A percentile compares a stretch with the other conserved stretches of the same genome.
phyloP scores from a whole-genome alignment of 306 rosid genomes.

The Vigna hirtella region DNA sequence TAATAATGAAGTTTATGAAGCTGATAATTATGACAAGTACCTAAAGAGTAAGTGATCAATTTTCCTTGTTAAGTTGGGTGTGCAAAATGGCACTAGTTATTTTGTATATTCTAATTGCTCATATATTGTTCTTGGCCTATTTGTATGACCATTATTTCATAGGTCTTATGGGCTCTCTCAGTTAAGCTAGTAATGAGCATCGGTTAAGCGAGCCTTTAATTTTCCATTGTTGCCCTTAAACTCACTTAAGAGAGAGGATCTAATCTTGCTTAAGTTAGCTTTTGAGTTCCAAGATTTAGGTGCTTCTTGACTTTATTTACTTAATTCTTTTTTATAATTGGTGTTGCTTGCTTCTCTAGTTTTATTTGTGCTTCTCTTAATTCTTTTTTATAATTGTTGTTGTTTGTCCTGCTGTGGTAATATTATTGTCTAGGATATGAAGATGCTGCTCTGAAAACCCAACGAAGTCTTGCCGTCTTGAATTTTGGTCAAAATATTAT shows the following conservation, averaged over 20 bases:
- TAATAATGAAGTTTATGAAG: conserved; percentile 89
- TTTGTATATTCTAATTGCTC: background rate
- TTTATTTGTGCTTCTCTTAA: conserved; percentile 25
- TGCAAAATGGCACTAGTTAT: background rate
- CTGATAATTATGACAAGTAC: conserved; percentile 73
- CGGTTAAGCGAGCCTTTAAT: too few species aligned
- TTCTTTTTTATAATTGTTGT: conserved; percentile 35
- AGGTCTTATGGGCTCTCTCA: too few species aligned
- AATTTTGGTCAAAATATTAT: conserved; percentile 93
- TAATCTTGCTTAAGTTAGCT: too few species aligned
- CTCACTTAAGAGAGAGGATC: too few species aligned
- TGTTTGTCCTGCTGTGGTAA: conserved; percentile 49
- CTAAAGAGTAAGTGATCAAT: conserved; percentile 77
- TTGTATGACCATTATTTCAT: too few species aligned
- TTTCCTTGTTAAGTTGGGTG: conserved; percentile 28
- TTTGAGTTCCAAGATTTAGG: too few species aligned
- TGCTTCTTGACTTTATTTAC: too few species aligned
- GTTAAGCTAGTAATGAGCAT: too few species aligned
- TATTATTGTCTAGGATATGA: conserved; percentile 70
- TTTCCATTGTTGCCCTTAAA: too few species aligned
- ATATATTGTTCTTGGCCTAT: background rate
- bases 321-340: conserved; percentile 34
- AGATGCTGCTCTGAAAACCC: conserved; percentile 95
- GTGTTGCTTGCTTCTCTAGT: conserved; percentile 35
- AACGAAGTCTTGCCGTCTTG: conserved; percentile 85